These are phyloP conservation scores for Cylindrotheca closterium DNA, from an alignment of 108 stramenopile genomes.

Conservation along the genomic window DNA sequence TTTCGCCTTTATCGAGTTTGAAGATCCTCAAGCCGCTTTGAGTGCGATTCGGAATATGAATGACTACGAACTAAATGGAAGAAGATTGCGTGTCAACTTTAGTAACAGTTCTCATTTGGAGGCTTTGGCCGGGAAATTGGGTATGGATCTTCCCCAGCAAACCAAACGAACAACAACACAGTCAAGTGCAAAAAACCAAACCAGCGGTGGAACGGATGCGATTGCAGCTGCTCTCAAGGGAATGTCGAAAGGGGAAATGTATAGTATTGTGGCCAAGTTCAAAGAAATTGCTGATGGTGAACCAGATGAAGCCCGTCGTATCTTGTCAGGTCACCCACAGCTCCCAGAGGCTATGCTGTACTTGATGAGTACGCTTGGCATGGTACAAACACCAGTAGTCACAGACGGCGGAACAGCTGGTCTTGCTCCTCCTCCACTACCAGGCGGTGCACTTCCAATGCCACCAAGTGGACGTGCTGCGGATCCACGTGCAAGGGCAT, in stretches of 20 bases:
- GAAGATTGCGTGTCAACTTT: slow-evolving; percentile 91
- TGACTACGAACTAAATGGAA: slow-evolving; percentile 92
- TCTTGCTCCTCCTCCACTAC: slow-evolving; percentile 8
- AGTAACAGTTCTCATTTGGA: slow-evolving; percentile 89
- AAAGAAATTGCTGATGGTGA: slow-evolving; percentile 90
- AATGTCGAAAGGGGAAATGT: slow-evolving; percentile 91
- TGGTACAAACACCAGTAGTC: slow-evolving; percentile 82
- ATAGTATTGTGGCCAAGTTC: slow-evolving; percentile 84
- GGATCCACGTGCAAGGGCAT: slow-evolving; percentile 30
- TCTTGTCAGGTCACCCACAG: slow-evolving; percentile 85
- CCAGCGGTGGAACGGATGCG: slow-evolving; percentile 62
- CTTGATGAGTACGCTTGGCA: slow-evolving; percentile 87
- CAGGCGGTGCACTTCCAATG: slow-evolving; percentile 11
- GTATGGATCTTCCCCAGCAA: slow-evolving; percentile 80
- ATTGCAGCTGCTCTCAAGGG: slow-evolving; percentile 76
- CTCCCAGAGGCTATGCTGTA: slow-evolving; percentile 89
- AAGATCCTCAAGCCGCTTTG: slow-evolving; percentile 93
- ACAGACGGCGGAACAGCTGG: slow-evolving; percentile 16
- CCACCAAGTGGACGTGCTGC: slow-evolving; percentile 20
- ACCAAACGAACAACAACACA: slow-evolving; percentile 27
- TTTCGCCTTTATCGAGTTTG: slow-evolving; percentile 97
- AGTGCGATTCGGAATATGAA: slow-evolving; percentile 97
- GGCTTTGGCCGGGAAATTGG: slow-evolving; percentile 79
- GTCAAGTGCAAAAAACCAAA: slow-evolving; percentile 2
- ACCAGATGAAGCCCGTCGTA: slow-evolving; percentile 87